Evolutionary conservation across 176 grass and related monocot genomes (phyloP).

Genomic region (Paspalum vaginatum): DNA sequence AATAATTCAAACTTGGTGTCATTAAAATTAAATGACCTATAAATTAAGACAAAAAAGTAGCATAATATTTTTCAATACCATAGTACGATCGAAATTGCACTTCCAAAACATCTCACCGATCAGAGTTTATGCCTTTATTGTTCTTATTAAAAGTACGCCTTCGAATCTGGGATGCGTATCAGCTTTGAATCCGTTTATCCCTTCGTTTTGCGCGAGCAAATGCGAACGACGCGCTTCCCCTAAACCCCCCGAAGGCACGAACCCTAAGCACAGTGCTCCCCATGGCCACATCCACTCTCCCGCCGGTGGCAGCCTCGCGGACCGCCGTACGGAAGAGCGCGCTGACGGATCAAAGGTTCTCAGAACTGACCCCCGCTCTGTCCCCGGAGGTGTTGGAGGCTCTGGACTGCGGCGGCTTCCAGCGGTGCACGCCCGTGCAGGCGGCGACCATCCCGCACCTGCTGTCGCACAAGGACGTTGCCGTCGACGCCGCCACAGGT

Average conservation of each 20-base stretch:
- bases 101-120: no score
- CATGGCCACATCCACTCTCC: constrained; percentile 39
- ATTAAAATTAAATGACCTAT: no score
- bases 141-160: not conserved
- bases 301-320: constrained; percentile 23
- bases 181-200: fast-evolving
- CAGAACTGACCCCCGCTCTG: constrained; percentile 58
- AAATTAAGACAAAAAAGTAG: no score
- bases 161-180: not conserved
- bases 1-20: no score
- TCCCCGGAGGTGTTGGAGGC: constrained; percentile 67
- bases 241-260: not conserved
- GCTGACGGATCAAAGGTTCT: constrained; percentile 69
- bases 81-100: no score
- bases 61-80: no score
- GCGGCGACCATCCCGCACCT: constrained; percentile 81
- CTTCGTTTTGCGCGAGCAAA: not conserved
- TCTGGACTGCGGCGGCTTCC: constrained; percentile 67
- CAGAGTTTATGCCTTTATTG: not conserved
- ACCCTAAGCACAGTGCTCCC: constrained; percentile 22
- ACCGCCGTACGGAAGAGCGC: constrained; percentile 51
- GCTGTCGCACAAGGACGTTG: constrained; percentile 81
- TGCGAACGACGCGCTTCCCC: not conserved
- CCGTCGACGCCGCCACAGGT: constrained; percentile 89
- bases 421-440: constrained; percentile 83